These are phyloP conservation scores for Talaromyces sp. DNA, from an alignment of 2,329 filamentous ascomycete genomes.

Conservation along the genomic window DNA sequence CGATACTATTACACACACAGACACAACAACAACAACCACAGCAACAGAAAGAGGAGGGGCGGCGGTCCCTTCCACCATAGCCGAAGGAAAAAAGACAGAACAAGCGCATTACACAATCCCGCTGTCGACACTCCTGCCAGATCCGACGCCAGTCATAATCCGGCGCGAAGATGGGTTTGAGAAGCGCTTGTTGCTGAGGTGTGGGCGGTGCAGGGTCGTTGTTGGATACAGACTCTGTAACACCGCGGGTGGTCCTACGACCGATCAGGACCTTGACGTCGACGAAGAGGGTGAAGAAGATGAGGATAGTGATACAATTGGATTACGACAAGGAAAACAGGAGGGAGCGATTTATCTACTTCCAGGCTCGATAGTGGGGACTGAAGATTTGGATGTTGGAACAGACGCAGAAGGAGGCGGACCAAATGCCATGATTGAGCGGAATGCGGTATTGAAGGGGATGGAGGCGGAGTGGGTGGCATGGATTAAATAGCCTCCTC, in stretches of 20 bases:
- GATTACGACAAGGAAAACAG: slow-evolving; percentile 32
- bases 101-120: slow-evolving; percentile 48
- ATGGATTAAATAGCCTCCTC: slow-evolving; percentile 22
- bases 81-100: not conserved
- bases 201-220: slow-evolving; percentile 58
- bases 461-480: slow-evolving; percentile 36
- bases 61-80: not conserved
- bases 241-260: not conserved
- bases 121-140: slow-evolving; percentile 49
- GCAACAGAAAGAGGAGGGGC: not conserved
- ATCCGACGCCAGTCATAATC: slow-evolving; percentile 51
- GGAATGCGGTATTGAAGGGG: slow-evolving; percentile 7
- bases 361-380: slow-evolving; percentile 58
- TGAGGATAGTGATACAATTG: slow-evolving; percentile 17
- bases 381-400: slow-evolving; percentile 51
- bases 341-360: slow-evolving; percentile 57
- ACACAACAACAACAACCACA: slow-evolving; percentile 5
- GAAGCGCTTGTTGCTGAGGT: slow-evolving; percentile 59
- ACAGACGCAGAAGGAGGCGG: slow-evolving; percentile 16
- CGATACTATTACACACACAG: not conserved
- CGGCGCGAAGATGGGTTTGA: slow-evolving; percentile 63
- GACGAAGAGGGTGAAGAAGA: slow-evolving; percentile 21
- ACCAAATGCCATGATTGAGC: slow-evolving; percentile 9
- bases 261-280: slow-evolving; percentile 11
- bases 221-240: slow-evolving; percentile 61